Percentiles rank a stretch among this genome's conserved stretches.
These are phyloP conservation scores for Picea sitchensis DNA, from an alignment of 75 land plant species.

Conservation along the genomic window DNA sequence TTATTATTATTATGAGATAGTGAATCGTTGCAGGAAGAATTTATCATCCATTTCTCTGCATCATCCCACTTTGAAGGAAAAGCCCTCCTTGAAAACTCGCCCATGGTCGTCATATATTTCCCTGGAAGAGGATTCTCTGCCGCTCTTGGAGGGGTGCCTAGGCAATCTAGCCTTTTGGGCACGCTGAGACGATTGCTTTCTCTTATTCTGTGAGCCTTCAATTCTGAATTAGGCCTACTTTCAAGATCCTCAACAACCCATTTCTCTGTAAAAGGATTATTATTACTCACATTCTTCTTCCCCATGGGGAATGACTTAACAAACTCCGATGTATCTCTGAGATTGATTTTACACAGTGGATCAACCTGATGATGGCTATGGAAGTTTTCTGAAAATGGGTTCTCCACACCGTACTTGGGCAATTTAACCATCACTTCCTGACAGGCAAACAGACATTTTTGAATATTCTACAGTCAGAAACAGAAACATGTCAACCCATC, in stretches of 20 bases:
- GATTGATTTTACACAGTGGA: conserved; percentile 64
- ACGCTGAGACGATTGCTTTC: conserved; percentile 18
- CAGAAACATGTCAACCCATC: too few species aligned
- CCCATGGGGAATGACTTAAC: conserved; percentile 50
- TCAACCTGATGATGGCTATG: conserved; percentile 18
- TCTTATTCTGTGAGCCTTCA: conserved; percentile 23
- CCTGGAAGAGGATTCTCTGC: conserved; percentile 15
- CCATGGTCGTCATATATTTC: conserved; percentile 8
- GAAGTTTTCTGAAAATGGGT: conserved; percentile 46
- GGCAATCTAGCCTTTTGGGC: conserved; percentile 30
- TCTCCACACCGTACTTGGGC: conserved; percentile 12
- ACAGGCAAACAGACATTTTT: background rate
- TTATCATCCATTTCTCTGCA: conserved; percentile 72
- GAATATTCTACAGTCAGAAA: background rate
- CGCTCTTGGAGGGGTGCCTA: conserved; percentile 50
- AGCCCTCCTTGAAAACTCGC: conserved; percentile 30
- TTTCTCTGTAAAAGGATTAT: too few species aligned
- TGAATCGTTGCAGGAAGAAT: conserved; percentile 36
- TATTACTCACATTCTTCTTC: conserved; percentile 4
- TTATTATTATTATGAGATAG: conserved; percentile 31
- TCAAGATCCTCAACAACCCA: conserved; percentile 2
- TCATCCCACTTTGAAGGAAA: conserved; percentile 79
- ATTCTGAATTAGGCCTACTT: conserved; percentile 5
- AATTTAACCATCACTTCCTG: background rate
- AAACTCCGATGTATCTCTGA: conserved; percentile 63